Evolutionary conservation across 1,284 basidiomycete genomes (phyloP).

Genomic region (Pyrrhoderma lamaoense): DNA sequence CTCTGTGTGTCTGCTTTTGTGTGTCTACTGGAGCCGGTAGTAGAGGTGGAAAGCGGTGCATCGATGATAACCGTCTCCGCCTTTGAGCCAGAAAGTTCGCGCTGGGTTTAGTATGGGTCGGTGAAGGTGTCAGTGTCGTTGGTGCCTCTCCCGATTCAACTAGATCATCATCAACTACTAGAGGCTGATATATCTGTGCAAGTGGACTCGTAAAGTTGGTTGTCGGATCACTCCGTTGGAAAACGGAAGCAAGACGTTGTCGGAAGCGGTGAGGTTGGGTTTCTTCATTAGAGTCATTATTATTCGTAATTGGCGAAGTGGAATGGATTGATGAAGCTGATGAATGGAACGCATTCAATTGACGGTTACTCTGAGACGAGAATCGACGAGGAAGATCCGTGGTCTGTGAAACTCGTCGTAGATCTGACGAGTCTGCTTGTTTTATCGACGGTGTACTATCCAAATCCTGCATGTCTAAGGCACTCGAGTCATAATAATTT

Average conservation of each 20-base stretch:
- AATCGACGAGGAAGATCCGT: constrained; percentile 25
- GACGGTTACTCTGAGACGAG: constrained; percentile 15
- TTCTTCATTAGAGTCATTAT: constrained; percentile 19
- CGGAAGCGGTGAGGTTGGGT: constrained; percentile 24
- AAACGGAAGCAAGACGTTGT: constrained; percentile 40
- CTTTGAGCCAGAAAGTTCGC: constrained; percentile 46
- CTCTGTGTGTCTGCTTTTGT: constrained; percentile 4
- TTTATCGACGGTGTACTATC: constrained; percentile 25
- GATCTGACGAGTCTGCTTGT: constrained; percentile 18
- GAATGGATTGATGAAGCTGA: constrained; percentile 13
- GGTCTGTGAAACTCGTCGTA: constrained; percentile 28
- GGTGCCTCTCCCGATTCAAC: constrained; percentile 15
- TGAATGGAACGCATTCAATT: constrained; percentile 1
- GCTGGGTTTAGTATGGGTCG: constrained; percentile 1
- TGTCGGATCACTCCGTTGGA: constrained; percentile 34
- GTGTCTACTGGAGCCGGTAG: no score
- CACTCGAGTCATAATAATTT: constrained; percentile 35
- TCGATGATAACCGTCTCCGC: constrained; percentile 48
- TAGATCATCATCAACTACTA: constrained; percentile 46
- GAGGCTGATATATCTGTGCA: constrained; percentile 64
- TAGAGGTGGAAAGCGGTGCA: constrained; percentile 22
- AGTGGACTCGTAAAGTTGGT: constrained; percentile 53
- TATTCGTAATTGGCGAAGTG: constrained; percentile 10
- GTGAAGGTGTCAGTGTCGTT: background rate
- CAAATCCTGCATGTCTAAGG: constrained; percentile 41